Percentiles rank a stretch among this genome's conserved stretches.
These are phyloP conservation scores for Hypoxylon fuscum DNA, from an alignment of 495 filamentous ascomycete genomes.

Conservation along the genomic window DNA sequence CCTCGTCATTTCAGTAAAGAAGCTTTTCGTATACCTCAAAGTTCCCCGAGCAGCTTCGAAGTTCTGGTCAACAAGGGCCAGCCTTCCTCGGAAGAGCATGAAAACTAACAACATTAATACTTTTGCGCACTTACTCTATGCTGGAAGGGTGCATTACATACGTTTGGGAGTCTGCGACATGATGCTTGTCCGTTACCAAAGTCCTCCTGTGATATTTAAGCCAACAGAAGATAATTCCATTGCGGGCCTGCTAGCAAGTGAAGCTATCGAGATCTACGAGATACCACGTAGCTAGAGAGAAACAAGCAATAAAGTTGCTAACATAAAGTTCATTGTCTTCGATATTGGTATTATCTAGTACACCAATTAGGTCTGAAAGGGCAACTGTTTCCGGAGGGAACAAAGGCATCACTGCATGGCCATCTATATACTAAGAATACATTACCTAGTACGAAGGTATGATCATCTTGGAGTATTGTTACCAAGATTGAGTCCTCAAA, in stretches of 20 bases:
- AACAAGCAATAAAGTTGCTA: not conserved
- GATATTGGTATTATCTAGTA: not conserved
- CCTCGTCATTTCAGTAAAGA: constrained; percentile 4
- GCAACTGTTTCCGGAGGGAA: constrained; percentile 19
- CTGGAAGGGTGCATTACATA: not conserved
- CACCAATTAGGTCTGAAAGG: not conserved
- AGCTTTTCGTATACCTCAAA: not conserved
- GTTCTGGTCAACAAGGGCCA: not conserved
- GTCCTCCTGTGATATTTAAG: no score
- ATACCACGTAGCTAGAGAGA: not conserved
- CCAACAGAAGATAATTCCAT: no score
- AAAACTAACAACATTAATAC: constrained; percentile 12
- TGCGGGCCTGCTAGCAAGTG: no score
- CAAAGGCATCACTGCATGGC: constrained; percentile 15
- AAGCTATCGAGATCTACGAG: not conserved
- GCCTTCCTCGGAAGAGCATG: constrained; percentile 6
- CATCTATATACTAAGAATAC: no score
- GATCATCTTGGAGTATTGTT: no score
- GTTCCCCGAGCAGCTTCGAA: constrained; percentile 11
- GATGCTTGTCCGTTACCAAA: not conserved
- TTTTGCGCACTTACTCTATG: not conserved
- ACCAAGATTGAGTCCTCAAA: no score
- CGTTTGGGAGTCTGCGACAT: constrained; percentile 10
- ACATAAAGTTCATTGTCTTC: constrained; percentile 14
- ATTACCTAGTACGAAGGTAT: no score